Evolutionary conservation across 257 asterid genomes (phyloP), one percentile per base, ranked within the genome.

Genomic region (Nicotiana attenuata): DNA sequence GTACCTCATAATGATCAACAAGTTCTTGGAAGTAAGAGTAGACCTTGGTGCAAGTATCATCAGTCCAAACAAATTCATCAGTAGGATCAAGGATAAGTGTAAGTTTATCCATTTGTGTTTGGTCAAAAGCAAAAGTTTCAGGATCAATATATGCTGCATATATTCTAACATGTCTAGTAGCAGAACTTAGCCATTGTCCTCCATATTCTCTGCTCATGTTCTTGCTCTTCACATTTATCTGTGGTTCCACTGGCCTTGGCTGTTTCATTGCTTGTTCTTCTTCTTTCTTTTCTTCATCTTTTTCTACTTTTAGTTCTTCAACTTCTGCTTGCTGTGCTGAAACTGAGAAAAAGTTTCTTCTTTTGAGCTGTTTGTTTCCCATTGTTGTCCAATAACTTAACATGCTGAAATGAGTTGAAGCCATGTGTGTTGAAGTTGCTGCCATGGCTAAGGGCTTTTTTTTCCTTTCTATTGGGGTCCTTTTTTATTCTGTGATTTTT

Each of bases 61-160:
- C 93, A 2, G 95, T 90, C 97, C 97, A 92, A 13, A 93, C 87
- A 68, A 94, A 94, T 86, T 94, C 97, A 47, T 94, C 96, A 10
- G 96, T 91, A 10, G 98, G 97, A 82, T 95, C 98, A 55, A 93
- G 98, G 38, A 94, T 71, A 16, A 95, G 91, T 75, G 98, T 95
- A 47, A 93, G 96, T 87, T 95, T 95, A 87, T 92, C 98, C 89
- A 85, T 89, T 85, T 95, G 97, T 7, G 93, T 90, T 56, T 94
- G 97, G 66, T 94, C 98, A 65, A 94, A 93, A 47, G 78, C 97
- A 31, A 92, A 90, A 1, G 98, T 93, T 69, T 82, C 96, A 1
- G 97, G 97, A 73, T 94, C 97, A 35, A 94, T 87, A 83, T 94
- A 94, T 50, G 97, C 98, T 14, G 98, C 97, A 64, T 84, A 95